A percentile compares a stretch with the other conserved stretches of the same genome.
These are phyloP conservation scores for Dictyostelium capitatum DNA, from an alignment of 78 protist genomes.

Conservation along the genomic window DNA sequence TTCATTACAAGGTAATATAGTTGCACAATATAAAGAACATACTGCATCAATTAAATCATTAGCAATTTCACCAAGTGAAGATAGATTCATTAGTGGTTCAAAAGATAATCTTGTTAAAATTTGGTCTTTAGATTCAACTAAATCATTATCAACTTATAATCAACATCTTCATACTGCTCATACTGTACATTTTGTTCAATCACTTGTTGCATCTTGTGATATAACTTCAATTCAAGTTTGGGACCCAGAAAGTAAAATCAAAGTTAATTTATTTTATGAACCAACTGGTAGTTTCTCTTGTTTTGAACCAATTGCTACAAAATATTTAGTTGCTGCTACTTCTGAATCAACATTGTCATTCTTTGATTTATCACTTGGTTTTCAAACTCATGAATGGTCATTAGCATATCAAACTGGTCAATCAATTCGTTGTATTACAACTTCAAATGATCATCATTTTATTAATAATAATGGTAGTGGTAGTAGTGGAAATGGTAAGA, in stretches of 20 bases:
- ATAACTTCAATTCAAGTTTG: conserved; percentile 54
- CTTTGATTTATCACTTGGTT: conserved; percentile 44
- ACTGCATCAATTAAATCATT: conserved; percentile 51
- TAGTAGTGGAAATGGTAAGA: background rate
- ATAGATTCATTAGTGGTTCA: conserved; percentile 42
- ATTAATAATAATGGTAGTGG: background rate
- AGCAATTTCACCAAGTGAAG: conserved; percentile 42
- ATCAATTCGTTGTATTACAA: conserved; percentile 50
- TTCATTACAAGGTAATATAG: conserved; percentile 56
- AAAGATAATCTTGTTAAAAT: conserved; percentile 70
- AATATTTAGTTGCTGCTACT: conserved; percentile 37
- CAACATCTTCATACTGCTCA: conserved; percentile 62
- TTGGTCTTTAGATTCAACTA: conserved; percentile 40
- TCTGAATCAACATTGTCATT: conserved; percentile 6
- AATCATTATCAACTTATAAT: conserved; percentile 55
- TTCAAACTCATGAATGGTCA: conserved; percentile 47
- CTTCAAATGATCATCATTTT: conserved; percentile 57
- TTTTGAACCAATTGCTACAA: conserved; percentile 57
- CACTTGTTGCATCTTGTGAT: conserved; percentile 67
- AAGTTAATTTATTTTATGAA: conserved; percentile 38
- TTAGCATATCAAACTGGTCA: conserved; percentile 39
- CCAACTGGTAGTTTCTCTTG: conserved; percentile 60
- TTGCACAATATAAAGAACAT: conserved; percentile 54
- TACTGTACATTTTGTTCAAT: conserved; percentile 43
- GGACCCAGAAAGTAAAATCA: conserved; percentile 71